Conservation (phyloP, 139 green algal species). For the Chlamydomonas sp. region DNA sequence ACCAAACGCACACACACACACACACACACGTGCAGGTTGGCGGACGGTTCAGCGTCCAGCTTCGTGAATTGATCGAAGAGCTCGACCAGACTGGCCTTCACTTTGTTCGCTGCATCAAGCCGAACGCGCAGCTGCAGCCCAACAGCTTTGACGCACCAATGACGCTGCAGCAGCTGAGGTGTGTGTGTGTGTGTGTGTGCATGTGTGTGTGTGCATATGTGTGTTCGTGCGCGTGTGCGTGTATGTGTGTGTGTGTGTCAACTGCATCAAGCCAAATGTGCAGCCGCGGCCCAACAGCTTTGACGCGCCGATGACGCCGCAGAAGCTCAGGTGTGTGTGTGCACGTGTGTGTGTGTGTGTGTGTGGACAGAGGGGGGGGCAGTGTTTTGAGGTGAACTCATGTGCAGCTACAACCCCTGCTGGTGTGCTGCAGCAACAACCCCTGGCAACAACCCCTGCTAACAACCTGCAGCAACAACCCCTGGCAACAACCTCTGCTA, state of each 20-base stretch:
- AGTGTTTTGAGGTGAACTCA: too few species aligned
- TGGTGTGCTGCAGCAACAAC: too few species aligned
- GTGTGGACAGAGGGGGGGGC: too few species aligned
- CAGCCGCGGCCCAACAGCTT: constrained; percentile 53
- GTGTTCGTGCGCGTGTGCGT: too few species aligned
- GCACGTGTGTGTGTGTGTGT: background rate
- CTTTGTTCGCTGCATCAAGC: constrained; percentile 98
- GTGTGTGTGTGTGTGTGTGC: background rate
- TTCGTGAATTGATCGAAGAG: constrained; percentile 61
- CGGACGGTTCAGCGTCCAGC: constrained; percentile 43
- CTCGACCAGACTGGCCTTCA: constrained; percentile 79
- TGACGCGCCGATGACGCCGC: constrained; percentile 64
- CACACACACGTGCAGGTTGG: constrained; percentile 1
- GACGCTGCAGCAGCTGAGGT: constrained; percentile 85
- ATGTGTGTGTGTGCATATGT: background rate
- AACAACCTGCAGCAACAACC: too few species aligned
- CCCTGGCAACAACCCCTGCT: too few species aligned
- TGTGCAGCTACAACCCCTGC: too few species aligned
- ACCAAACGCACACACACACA: background rate
- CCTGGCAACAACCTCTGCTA: too few species aligned
- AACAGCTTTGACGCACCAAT: constrained; percentile 59
- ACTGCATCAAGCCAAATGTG: constrained; percentile 94
- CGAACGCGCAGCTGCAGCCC: constrained; percentile 64
- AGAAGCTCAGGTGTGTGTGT: constrained; percentile 70
- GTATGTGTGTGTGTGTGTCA: too few species aligned